These are phyloP conservation scores for Suillus subalutaceus DNA, from an alignment of 768 basidiomycete species.

Conservation along the genomic window DNA sequence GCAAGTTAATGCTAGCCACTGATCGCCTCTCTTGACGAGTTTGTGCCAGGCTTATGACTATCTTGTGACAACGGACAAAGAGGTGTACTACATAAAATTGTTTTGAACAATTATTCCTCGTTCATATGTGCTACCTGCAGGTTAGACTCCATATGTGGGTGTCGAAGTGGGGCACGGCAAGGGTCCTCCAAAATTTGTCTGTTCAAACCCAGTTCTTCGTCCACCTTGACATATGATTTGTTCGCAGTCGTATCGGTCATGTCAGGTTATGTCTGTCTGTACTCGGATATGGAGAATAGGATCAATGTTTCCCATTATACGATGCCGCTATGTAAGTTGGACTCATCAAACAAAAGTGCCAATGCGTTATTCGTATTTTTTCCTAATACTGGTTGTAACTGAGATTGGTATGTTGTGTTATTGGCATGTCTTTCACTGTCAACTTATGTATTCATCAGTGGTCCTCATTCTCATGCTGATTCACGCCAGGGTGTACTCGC, in stretches of 20 bases:
- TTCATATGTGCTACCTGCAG: neutral
- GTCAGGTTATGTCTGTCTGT: conserved; percentile 1
- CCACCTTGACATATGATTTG: neutral
- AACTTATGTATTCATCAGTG: neutral
- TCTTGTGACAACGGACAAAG: neutral
- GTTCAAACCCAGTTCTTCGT: neutral
- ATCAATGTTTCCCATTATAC: neutral
- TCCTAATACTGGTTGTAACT: conserved; percentile 1
- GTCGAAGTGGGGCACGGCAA: conserved; percentile 4
- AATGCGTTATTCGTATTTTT: neutral
- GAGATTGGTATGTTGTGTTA: neutral
- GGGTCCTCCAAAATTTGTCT: neutral
- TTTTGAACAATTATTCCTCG: neutral
- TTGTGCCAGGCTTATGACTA: conserved; percentile 8
- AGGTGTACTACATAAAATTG: too few relatives aligned
- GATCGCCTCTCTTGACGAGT: neutral
- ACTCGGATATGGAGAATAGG: neutral
- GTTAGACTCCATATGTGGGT: conserved; percentile 7
- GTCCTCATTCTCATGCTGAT: conserved; percentile 3
- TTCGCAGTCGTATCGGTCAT: conserved; percentile 2
- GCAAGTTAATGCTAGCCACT: neutral
- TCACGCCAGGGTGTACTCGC: neutral
- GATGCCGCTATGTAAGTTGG: neutral
- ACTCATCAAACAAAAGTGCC: neutral
- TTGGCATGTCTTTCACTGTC: too few relatives aligned